Evolutionary conservation across 2,329 filamentous ascomycete genomes (phyloP).

Genomic region (Epichloe hybrida): DNA sequence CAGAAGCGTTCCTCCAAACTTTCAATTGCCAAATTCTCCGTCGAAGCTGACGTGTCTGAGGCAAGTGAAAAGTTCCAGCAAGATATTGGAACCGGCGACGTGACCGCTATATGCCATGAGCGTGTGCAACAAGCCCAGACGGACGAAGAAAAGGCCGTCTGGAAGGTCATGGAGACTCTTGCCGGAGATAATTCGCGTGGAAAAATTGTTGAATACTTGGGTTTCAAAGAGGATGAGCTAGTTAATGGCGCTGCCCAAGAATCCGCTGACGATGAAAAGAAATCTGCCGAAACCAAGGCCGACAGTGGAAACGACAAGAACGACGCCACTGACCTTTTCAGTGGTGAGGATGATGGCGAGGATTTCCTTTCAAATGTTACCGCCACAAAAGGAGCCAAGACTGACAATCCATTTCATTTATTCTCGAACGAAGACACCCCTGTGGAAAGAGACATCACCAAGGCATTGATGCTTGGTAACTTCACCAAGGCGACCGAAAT

Average conservation of each 20-base stretch:
- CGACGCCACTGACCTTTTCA: conserved; percentile 68
- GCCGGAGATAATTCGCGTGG: conserved; percentile 75
- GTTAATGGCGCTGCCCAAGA: conserved; percentile 33
- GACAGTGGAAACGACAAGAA: conserved; percentile 35
- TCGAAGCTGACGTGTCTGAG: conserved; percentile 72
- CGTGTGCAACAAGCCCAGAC: conserved; percentile 63
- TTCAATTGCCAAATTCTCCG: conserved; percentile 73
- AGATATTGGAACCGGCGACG: conserved; percentile 62
- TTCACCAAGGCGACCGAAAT: conserved; percentile 84
- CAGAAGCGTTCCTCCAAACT: conserved; percentile 62
- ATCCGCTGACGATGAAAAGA: conserved; percentile 11
- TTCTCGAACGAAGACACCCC: conserved; percentile 72
- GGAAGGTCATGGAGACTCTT: conserved; percentile 85
- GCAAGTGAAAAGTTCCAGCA: conserved; percentile 80
- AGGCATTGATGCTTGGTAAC: conserved; percentile 74
- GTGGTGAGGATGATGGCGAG: conserved; percentile 50
- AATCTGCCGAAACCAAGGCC: conserved; percentile 18
- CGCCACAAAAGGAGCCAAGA: conserved; percentile 82
- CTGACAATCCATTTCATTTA: conserved; percentile 86
- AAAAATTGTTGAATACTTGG: conserved; percentile 77
- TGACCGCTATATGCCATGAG: conserved; percentile 65
- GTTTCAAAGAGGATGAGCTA: conserved; percentile 56
- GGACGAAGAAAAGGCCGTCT: conserved; percentile 90
- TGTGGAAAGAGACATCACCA: conserved; percentile 77
- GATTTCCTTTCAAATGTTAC: conserved; percentile 77